These are phyloP conservation scores for Hypoxylon perforatum DNA, from an alignment of 495 filamentous ascomycete genomes.

Conservation along the genomic window DNA sequence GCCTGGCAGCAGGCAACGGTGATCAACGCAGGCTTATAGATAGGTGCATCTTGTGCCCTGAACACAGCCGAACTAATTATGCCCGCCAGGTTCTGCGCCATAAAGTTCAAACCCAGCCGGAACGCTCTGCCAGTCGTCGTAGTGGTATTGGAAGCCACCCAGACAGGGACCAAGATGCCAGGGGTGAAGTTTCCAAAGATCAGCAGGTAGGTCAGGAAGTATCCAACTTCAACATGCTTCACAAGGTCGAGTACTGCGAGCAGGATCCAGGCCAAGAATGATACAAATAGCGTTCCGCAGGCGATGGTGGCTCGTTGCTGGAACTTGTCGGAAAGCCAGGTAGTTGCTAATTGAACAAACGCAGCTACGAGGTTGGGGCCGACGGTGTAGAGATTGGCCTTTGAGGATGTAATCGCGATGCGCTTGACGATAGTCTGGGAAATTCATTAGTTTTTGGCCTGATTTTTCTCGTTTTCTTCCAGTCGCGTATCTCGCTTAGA, in stretches of 20 bases:
- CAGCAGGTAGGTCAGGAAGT: slow-evolving; percentile 26
- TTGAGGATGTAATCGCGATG: slow-evolving; percentile 9
- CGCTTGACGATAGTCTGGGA: slow-evolving; percentile 18
- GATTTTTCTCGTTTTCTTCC: neutral
- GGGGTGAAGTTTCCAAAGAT: slow-evolving; percentile 26
- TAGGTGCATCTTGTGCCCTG: slow-evolving; percentile 19
- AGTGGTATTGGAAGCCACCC: slow-evolving; percentile 16
- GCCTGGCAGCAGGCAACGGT: slow-evolving; percentile 22
- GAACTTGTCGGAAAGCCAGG: slow-evolving; percentile 19
- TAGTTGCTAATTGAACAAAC: slow-evolving; percentile 6
- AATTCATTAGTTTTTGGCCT: slow-evolving; percentile 1
- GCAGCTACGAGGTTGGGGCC: slow-evolving; percentile 15
- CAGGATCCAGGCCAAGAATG: slow-evolving; percentile 50
- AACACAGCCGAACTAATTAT: slow-evolving; percentile 22
- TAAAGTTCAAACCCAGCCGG: slow-evolving; percentile 16
- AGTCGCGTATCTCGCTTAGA: neutral
- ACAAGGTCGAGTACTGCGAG: slow-evolving; percentile 11
- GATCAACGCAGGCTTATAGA: slow-evolving; percentile 27
- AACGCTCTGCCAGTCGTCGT: slow-evolving; percentile 21
- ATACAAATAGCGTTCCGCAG: slow-evolving; percentile 26
- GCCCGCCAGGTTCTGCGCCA: slow-evolving; percentile 24
- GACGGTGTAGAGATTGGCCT: slow-evolving; percentile 24
- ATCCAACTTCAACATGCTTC: slow-evolving; percentile 22
- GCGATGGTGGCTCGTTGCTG: slow-evolving; percentile 23
- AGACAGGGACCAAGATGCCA: slow-evolving; percentile 20